Evolutionary conservation across 768 basidiomycete species (phyloP), one percentile per base, ranked within the genome.

Genomic region (Termitomyces sp.): DNA sequence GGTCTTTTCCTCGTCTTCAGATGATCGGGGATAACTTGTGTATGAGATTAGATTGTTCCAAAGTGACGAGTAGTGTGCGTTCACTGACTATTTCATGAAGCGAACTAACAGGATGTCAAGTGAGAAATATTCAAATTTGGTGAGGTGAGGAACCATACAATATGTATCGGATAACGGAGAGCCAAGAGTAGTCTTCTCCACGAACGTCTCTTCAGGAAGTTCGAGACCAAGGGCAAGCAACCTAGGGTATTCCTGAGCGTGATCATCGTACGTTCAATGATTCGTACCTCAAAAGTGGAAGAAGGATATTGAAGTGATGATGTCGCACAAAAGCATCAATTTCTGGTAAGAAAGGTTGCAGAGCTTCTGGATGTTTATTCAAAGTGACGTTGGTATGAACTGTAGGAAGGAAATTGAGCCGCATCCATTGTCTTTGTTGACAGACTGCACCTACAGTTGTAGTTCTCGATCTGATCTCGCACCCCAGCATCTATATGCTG

Each of bases 401-500:
- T 77, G 14, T 14, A 28, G 53, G 9, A 55, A 31, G 30, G 56
- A 10, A 23, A 14, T 19, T 43, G 44, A 14, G 37, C 21, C 15
- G 19, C 5, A 17, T 19, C 14, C 21, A 41, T 2, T n/a, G 15
- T 8, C 5, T 28, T 19, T 23, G 41, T 12, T 10, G 50, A 19
- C 2, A 35, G 8, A 38, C 11, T 4, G 4, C 4, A 60, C 78
- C 59, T 60, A 86, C 86, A 73, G 61, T 81, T 83, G 63, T 87
- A 86, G 53, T 79, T 72, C 62, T 87, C 85, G 21, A 85, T 61
- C 61, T 86, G 83, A 63, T 87, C 86, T 17, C 68, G 75, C 19
- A 87, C 80, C 4, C 85, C 86, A 12, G 75, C 77, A 37, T 81
- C 82, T 44, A 87, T 79, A 46, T 82, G 80, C 85, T 87, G 21